phyloP scores from a whole-genome alignment of 2,329 filamentous ascomycete genomes.

The Oidium heveae region DNA sequence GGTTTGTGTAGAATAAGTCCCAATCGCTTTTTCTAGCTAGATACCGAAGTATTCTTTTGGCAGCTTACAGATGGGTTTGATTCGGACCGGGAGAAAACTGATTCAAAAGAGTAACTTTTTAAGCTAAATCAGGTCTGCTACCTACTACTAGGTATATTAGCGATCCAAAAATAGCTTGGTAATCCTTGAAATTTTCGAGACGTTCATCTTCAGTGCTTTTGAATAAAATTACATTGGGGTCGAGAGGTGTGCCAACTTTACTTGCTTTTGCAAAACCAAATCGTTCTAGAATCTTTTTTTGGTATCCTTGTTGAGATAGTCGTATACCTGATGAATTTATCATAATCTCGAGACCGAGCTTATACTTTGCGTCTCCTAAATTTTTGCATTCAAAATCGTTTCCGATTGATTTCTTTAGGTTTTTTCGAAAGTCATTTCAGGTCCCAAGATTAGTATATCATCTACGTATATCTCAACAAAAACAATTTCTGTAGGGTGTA shows the following conservation, averaged over 20 bases:
- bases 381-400: not conserved
- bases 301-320: not conserved
- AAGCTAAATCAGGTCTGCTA: not conserved
- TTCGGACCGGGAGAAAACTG: not conserved
- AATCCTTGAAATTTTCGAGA: not conserved
- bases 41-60: not conserved
- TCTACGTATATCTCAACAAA: no score
- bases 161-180: not conserved
- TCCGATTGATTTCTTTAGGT: not conserved
- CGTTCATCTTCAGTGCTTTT: not conserved
- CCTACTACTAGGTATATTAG: not conserved
- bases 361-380: not conserved
- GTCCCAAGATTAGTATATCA: not conserved
- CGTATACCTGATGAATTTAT: not conserved
- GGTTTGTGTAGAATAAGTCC: not conserved
- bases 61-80: not conserved
- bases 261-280: not conserved
- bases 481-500: not conserved
- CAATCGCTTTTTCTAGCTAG: not conserved
- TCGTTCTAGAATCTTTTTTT: not conserved
- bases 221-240: no score
- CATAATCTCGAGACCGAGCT: not conserved
- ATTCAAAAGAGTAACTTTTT: not conserved
- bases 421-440: not conserved
- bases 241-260: no score